These are phyloP conservation scores for Exutisphaerella laricina DNA, from an alignment of 2,329 filamentous ascomycete genomes.

Conservation along the genomic window DNA sequence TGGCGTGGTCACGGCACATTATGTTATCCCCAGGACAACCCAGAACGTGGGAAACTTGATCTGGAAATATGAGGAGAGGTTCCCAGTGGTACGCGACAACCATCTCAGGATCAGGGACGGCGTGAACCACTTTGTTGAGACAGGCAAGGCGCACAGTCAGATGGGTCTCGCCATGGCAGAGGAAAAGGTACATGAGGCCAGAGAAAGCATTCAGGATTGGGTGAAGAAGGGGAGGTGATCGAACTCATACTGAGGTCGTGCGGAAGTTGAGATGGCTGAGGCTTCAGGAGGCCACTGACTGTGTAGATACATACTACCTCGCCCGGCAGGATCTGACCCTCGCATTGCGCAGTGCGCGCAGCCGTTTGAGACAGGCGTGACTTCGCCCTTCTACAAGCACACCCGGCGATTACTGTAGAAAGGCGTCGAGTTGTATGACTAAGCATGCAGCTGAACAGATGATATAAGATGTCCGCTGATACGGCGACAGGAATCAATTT, in stretches of 20 bases:
- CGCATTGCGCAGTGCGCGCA: too few relatives aligned
- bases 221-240: constrained; percentile 65
- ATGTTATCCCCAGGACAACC: constrained; percentile 83
- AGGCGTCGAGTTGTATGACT: too few relatives aligned
- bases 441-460: too few relatives aligned
- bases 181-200: constrained; percentile 69
- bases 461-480: too few relatives aligned
- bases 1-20: constrained; percentile 76
- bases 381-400: too few relatives aligned
- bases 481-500: too few relatives aligned
- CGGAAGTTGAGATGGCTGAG: not conserved
- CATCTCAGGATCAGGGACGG: constrained; percentile 68
- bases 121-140: constrained; percentile 63
- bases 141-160: constrained; percentile 67
- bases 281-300: not conserved
- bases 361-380: too few relatives aligned
- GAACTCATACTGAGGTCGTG: not conserved
- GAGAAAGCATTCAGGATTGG: constrained; percentile 79
- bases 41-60: constrained; percentile 77
- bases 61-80: constrained; percentile 89
- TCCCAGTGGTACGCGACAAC: constrained; percentile 74
- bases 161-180: constrained; percentile 68
- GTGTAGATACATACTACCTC: not conserved
- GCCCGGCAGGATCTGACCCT: too few relatives aligned
- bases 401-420: too few relatives aligned